Base-by-base conservation (phyloP, 2,329 filamentous ascomycete species). In the Periconia digitata region DNA sequence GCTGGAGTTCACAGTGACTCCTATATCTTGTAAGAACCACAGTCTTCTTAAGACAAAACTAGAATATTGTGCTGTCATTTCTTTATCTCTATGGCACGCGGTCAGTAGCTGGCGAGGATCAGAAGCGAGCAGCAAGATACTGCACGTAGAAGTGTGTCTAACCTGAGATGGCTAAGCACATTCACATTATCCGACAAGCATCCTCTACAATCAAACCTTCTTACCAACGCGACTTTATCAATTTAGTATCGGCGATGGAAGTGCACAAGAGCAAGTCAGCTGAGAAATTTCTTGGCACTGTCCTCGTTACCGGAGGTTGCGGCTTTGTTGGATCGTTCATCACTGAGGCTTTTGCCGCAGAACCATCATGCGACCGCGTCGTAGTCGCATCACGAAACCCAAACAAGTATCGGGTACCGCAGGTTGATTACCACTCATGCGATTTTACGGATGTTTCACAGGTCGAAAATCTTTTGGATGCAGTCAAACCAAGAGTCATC, bases 271-370 rank as follows among this genome's bases (percentile, higher is more conserved):
- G 15, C 20, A 12, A 6, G 6, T 10, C 13, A 13, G 10, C 8
- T 13, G 17, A 18, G 20, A 23, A 16, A 15, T 22, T 24, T 23
- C 20, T 47, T 3, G 49, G 49, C 8, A 50, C 48, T 6, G 44
- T 51, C 12, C 49, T 51, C 35, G 40, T 51, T 18, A 51, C 49
- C 15, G 49, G 49, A 12, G 44, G 44, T 12, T 44, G 44, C 16
- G 44, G 44, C 27, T 47, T 47, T 23, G 36, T 44, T 17, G 49
- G 49, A 7, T 47, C 49, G 3, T 43, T 44, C 37, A 37, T 51
- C 18, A 37, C 37, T 4, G 43, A 46, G 17, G 43, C 43, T 6
- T 46, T 50, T 20, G 43, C 40, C 3, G 47, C 47, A 12, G 39
- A 43, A 23, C 23, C 46, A 27, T 27, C 29, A 8, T 47, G 46